Base-by-base conservation (phyloP, 164 flowering plant species). In the Stephania cephalantha region DNA sequence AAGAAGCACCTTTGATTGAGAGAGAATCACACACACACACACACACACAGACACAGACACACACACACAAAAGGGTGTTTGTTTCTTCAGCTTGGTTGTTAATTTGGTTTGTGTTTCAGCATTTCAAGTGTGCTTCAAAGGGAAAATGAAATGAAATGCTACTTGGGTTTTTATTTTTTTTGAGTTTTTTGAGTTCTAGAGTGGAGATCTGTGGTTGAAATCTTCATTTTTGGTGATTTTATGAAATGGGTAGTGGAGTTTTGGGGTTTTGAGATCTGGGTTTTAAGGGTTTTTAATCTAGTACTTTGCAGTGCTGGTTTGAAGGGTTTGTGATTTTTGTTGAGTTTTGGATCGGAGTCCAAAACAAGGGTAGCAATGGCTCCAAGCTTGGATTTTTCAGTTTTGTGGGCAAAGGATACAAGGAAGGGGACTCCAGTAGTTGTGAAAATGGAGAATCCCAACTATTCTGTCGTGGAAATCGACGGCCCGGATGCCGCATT, bases 401-500 rank as follows among this genome's bases (percentile, higher is more conserved):
- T 81, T 42, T 85, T 84, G 88, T 88, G 88, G 87, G 78, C 73
- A 8, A 88, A 88, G 79, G 92, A 87, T 9, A 79, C 72, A 8
- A 67, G 82, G 69, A 88, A 82, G 73, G 92, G 95, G 48, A 88
- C 90, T 12, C 91, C 95, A 9, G 95, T 90, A 65, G 88, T 90
- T 8, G 96, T 91, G 76, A 91, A 85, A 58, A 91, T 91, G 96
- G 96, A 91, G 87, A 91, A 89, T 69, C 91, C 96, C 55, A 91
- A 88, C 75, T 86, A 82, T 84, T 88, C 93, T 5, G 83, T 90
- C 11, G 85, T 91, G 12, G 92, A 91, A 78, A 85, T 91, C 69
- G 85, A 91, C 31, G 89, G 87, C 22, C 93, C 92, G 6, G 92
- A 87, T 70, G 77, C 84, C 4, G 87, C 90, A 76, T 88, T 89